A percentile compares a stretch with the other conserved stretches of the same genome.
phyloP scores from a whole-genome alignment of 805 yeast genomes.

The Scheffersomyces amazonensis region DNA sequence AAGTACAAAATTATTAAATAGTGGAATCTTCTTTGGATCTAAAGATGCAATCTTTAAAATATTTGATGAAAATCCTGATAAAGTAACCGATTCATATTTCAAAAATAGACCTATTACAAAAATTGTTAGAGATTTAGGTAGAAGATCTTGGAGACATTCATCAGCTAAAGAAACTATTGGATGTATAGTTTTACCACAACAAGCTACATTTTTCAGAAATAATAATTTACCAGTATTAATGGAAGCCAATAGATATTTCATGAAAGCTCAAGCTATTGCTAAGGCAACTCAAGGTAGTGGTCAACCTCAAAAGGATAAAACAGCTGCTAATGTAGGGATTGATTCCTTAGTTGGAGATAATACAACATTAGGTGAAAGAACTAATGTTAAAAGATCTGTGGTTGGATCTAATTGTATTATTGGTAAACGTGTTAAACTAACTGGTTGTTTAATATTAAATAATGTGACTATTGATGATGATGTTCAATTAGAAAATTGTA shows the following conservation, averaged over 20 bases:
- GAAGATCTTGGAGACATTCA: slow-evolving; percentile 89
- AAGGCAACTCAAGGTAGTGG: slow-evolving; percentile 17
- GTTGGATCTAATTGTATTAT: slow-evolving; percentile 72
- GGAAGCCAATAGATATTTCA: slow-evolving; percentile 82
- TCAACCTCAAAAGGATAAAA: slow-evolving; percentile 43
- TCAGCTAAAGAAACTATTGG: slow-evolving; percentile 57
- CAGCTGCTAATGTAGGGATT: slow-evolving; percentile 76
- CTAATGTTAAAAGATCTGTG: slow-evolving; percentile 83
- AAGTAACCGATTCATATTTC: slow-evolving; percentile 36
- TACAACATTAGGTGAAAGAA: slow-evolving; percentile 73
- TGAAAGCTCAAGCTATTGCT: slow-evolving; percentile 59
- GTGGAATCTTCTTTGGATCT: slow-evolving; percentile 55
- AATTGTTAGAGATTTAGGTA: slow-evolving; percentile 79
- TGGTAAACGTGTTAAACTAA: slow-evolving; percentile 84
- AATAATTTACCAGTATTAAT: slow-evolving; percentile 78
- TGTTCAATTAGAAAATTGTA: slow-evolving; percentile 77
- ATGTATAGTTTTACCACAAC: slow-evolving; percentile 66
- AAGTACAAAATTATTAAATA: slow-evolving; percentile 71
- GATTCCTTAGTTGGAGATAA: slow-evolving; percentile 77
- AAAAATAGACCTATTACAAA: slow-evolving; percentile 54
- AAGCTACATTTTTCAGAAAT: slow-evolving; percentile 69
- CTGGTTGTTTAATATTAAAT: slow-evolving; percentile 79
- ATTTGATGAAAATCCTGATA: slow-evolving; percentile 36
- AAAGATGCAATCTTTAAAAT: slow-evolving; percentile 48
- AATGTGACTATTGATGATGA: slow-evolving; percentile 77